Percentiles rank a stretch among this genome's conserved stretches.
Evolutionary conservation across 1,284 basidiomycete genomes (phyloP).

Genomic region (Thecaphora thlaspeos): DNA sequence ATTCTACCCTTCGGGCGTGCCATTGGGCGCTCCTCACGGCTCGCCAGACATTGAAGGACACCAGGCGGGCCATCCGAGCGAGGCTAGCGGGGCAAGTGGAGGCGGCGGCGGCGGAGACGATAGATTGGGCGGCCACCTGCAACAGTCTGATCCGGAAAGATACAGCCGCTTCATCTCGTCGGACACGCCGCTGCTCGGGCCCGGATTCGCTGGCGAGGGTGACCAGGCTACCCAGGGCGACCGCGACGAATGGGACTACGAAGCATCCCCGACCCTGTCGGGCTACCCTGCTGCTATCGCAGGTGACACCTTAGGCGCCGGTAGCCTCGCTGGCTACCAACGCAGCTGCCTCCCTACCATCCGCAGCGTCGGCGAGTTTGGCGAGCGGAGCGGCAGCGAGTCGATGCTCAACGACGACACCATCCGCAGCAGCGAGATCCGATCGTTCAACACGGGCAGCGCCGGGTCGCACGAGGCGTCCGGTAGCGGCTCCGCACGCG

Average conservation of each 20-base stretch:
- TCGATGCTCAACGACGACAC: not conserved
- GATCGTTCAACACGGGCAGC: slow-evolving; percentile 2
- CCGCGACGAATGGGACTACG: too few relatives aligned
- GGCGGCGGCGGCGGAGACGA: not conserved
- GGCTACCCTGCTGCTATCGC: too few relatives aligned
- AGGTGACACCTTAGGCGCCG: slow-evolving; percentile 5
- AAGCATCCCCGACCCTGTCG: too few relatives aligned
- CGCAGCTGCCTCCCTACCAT: slow-evolving; percentile 34
- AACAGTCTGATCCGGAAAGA: slow-evolving; percentile 19
- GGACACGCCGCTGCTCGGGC: slow-evolving; percentile 33
- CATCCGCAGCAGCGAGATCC: not conserved
- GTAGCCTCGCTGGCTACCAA: not conserved
- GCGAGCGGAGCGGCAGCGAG: slow-evolving; percentile 23
- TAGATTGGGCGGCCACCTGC: slow-evolving; percentile 11
- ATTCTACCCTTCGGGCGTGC: slow-evolving; percentile 4
- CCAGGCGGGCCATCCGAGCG: not conserved
- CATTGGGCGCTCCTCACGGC: not conserved
- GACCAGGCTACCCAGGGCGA: too few relatives aligned
- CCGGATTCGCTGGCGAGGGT: slow-evolving; percentile 10
- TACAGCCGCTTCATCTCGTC: slow-evolving; percentile 43
- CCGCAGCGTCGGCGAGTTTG: slow-evolving; percentile 40
- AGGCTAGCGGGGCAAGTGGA: too few relatives aligned
- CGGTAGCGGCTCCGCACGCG: too few relatives aligned
- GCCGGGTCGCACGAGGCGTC: too few relatives aligned
- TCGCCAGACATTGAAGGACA: not conserved